A percentile compares a stretch with the other conserved stretches of the same genome.
Evolutionary conservation across 139 green algal species (phyloP).

Genomic region (Chlamydomonas incerta): DNA sequence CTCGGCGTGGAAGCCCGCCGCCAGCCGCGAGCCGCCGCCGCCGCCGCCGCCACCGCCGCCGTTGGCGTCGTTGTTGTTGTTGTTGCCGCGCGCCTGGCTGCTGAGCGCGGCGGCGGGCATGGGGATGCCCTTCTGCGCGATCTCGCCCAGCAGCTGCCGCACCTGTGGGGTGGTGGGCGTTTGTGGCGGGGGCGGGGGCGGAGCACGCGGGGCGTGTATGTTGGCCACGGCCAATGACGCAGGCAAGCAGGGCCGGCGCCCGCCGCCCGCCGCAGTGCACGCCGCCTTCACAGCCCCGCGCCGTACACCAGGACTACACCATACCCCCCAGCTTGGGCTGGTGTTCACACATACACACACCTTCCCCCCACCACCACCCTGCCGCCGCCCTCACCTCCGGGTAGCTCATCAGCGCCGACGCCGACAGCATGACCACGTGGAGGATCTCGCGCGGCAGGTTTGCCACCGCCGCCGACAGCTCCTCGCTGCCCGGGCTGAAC

Average conservation of each 20-base stretch:
- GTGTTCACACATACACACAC: too few relatives aligned
- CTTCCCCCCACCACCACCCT: too few relatives aligned
- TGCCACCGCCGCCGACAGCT: conserved; percentile 7
- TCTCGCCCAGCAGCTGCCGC: conserved; percentile 29
- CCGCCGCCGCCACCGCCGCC: too few relatives aligned
- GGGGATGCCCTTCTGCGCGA: conserved; percentile 9
- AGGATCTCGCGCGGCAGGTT: conserved; percentile 40
- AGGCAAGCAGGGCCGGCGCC: too few relatives aligned
- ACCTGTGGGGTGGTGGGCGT: too few relatives aligned
- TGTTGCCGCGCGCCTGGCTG: not conserved
- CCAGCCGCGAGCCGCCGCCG: not conserved
- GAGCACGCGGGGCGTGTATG: too few relatives aligned
- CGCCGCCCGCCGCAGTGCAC: too few relatives aligned
- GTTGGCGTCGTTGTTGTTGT: not conserved
- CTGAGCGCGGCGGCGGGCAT: conserved; percentile 1
- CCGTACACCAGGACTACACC: too few relatives aligned
- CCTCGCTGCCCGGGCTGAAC: not conserved
- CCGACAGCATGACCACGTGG: conserved; percentile 22
- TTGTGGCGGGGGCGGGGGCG: too few relatives aligned
- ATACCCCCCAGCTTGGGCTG: too few relatives aligned
- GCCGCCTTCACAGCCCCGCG: too few relatives aligned
- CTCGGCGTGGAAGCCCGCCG: conserved; percentile 20
- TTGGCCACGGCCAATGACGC: too few relatives aligned
- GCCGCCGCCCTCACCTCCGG: conserved; percentile 18
- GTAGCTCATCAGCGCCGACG: conserved; percentile 14